These are phyloP conservation scores for Nidula microcarpa DNA, from an alignment of 768 basidiomycete genomes.

Conservation along the genomic window DNA sequence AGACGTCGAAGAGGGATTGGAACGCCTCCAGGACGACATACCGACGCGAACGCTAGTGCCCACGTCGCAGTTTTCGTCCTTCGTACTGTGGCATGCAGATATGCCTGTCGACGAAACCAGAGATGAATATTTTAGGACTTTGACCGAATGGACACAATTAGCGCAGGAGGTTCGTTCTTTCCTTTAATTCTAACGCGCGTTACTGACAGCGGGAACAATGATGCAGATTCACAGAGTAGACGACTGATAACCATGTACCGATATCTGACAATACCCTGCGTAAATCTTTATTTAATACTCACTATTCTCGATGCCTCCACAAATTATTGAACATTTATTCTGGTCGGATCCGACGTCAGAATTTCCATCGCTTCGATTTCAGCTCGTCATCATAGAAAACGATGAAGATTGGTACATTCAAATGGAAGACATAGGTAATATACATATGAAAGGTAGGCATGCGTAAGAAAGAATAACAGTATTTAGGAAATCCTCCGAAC, in stretches of 20 bases:
- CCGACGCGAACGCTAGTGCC: conserved; percentile 38
- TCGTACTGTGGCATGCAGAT: conserved; percentile 78
- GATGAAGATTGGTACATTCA: no score
- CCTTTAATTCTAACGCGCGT: background rate
- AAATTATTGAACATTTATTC: no score
- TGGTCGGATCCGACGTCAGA: no score
- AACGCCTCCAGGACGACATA: conserved; percentile 10
- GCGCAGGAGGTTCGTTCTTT: conserved; percentile 51
- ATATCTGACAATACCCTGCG: no score
- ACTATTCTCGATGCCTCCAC: no score
- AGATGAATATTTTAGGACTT: conserved; percentile 68
- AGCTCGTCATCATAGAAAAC: no score
- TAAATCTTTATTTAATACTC: no score
- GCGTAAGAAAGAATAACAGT: no score
- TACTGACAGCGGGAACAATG: conserved; percentile 1
- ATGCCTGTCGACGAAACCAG: conserved; percentile 61
- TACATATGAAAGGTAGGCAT: no score
- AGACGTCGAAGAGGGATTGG: background rate
- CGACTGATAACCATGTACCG: background rate
- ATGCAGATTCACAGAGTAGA: conserved; percentile 19
- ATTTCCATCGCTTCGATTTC: no score
- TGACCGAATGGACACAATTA: conserved; percentile 70
- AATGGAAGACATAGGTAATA: no score
- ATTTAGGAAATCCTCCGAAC: no score
- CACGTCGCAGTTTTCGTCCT: conserved; percentile 54